Base-by-base conservation (phyloP, 257 asterid species). In the Solanum sejunctum region DNA sequence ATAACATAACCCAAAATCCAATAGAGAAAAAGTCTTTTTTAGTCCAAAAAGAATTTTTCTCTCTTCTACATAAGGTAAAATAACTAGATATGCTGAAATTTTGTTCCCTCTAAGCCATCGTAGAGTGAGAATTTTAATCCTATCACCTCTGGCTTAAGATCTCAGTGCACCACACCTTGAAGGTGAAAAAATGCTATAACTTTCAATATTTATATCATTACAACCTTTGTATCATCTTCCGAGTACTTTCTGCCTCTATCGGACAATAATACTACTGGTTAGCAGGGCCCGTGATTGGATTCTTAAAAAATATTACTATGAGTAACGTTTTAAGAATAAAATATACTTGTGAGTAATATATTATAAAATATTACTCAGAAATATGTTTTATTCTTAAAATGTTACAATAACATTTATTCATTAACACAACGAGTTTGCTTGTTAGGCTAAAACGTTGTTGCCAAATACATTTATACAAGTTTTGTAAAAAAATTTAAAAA, bases 151-250 rank as follows among this genome's bases (percentile, higher is more conserved):
- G 99, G 99, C 89, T 95, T 95, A 83, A 95, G 98, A 91, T 95
- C 98, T 85, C 99, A 92, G 88, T 95, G 99, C 63, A 95, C 99
- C 67, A 95, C 98, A 26, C 99, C 99, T 84, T 94, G 99, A 81
- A 95, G 97, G 93, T 95, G 99, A 89, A 95, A 95, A 88, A 90
- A 95, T 21, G 97, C 84, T 64, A 92, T 98, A 36, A 91, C 93
- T 41, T 92, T 94, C 36, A 95, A 87, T 90, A 95, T 94, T 86
- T 95, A 98, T 78, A 89, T 88, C 92, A 95, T 87, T 89, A 95
- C 97, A n/a, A 54, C 81, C 91, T 94, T 95, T 41, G 98, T 97
- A 81, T 94, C 99, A 8, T 94, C 96, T 88, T 94, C 98, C 7
- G 93, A 60, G 87, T 94, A 95, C 86, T 94, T 95, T 57, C 99